Evolutionary conservation across 1,284 basidiomycete species (phyloP), one percentile per base, ranked within the genome.

Genomic region (Ceratorhiza oryzae-sativae): DNA sequence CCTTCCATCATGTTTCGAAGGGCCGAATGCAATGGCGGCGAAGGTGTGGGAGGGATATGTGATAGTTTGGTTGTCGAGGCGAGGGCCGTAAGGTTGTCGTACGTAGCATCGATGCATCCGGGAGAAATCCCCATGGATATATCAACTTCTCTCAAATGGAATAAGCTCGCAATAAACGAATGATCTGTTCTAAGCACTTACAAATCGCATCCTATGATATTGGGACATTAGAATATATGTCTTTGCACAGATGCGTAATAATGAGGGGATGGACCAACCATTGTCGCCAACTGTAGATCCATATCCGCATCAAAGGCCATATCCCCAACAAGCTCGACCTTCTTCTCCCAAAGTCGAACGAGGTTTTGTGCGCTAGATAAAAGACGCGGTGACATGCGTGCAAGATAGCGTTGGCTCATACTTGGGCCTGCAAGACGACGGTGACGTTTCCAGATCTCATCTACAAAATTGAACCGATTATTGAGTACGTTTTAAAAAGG

Each of bases 351-450:
- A 5, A 65, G 20, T n/a, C 32, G 48, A 32, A 39, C 62, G 15
- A 65, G 27, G 20, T 20, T 20, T 15, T 34, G 15, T 12, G 62
- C 62, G 18, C 27, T 32, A 30, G 45, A 4, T 12, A 30, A 15
- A 51, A 65, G 32, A 10, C 48, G 62, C 25, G 4, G 30, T 2
- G 62, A 13, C 62, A 65, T 65, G 15, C 46, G 45, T 18, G 15
- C 45, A 6, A 65, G 46, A 39, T 65, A 65, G 15, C 62, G 45
- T 32, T 46, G 20, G 15, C 48, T 49, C 62, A 65, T 65, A 39
- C 62, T 65, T 13, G 62, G 62, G 9, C 62, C 62, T 18, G 48
- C 36, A 13, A 65, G 30, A 8, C 62, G 62, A 1, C 62, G 62
- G 25, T 65, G 62, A 5, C 27, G 45, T 25, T 36, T 65, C 62